phyloP scores from a whole-genome alignment of 2,329 filamentous ascomycete genomes.

The Cladorrhinum sp. region DNA sequence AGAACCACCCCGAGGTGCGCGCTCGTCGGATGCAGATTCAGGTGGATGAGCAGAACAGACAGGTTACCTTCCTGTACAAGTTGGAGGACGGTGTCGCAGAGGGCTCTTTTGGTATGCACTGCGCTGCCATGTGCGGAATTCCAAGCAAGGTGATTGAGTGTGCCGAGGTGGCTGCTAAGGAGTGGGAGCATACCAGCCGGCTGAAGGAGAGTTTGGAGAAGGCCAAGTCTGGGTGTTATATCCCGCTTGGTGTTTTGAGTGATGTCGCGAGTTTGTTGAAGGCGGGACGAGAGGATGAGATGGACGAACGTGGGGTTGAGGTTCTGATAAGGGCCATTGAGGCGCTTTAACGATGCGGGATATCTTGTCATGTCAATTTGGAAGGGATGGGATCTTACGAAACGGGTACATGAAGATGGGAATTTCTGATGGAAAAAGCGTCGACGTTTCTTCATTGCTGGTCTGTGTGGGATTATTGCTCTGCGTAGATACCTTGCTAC shows the following conservation, averaged over 20 bases:
- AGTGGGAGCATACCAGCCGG: conserved; percentile 93
- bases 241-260: conserved; percentile 82
- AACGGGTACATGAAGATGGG: not conserved
- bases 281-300: conserved; percentile 46
- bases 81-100: conserved; percentile 91
- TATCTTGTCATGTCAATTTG: not conserved
- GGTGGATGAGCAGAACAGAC: conserved; percentile 77
- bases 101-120: conserved; percentile 98
- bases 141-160: conserved; percentile 75
- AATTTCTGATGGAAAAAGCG: not conserved
- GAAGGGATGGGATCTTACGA: not conserved
- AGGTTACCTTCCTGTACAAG: conserved; percentile 96
- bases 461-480: not conserved
- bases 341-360: conserved; percentile 42
- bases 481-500: too few species aligned
- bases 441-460: too few species aligned
- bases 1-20: conserved; percentile 80
- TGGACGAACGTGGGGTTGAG: conserved; percentile 52
- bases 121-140: conserved; percentile 97
- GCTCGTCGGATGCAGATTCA: conserved; percentile 91
- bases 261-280: conserved; percentile 78
- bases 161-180: conserved; percentile 82
- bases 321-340: conserved; percentile 61
- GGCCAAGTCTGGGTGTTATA: conserved; percentile 73
- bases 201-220: conserved; percentile 85